Evolutionary conservation across 2,329 filamentous ascomycete genomes (phyloP), one percentile per base, ranked within the genome.

Genomic region (Penicillium hesseltinei): DNA sequence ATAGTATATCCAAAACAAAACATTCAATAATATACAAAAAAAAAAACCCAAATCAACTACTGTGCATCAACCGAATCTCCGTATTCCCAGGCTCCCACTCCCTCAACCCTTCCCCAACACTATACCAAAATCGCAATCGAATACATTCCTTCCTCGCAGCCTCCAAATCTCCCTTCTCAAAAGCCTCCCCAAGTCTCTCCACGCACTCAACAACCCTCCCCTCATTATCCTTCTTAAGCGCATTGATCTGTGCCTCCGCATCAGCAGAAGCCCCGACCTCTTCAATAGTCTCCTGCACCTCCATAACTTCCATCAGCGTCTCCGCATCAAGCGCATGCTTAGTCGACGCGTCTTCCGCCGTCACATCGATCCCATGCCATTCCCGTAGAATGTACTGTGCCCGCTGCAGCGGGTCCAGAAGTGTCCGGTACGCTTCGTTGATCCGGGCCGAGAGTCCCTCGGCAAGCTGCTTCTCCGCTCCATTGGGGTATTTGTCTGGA

Each of bases 351-450:
- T 97, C 92, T 65, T 87, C 85, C 1, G 86, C 87, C 0, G 73
- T 76, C 23, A 94, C 86, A 69, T 96, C 90, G 21, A 92, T 83
- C 0, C 88, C 91, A 40, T 87, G 82, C 52, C 72, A 71, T 50
- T 88, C 77, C 4, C 77, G 75, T 0, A 97, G 83, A 6, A 97
- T 78, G 72, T 97, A 96, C 73, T 97, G 91, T n/a, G 93, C 92
- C 25, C 94, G 85, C 47, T 84, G 75, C 13, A 99, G 79, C 17
- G 94, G 92, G 65, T 88, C 85, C 49, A 84, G 79, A 0, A 99
- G 83, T 3, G 92, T 96, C 69, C 86, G 88, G 81, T 95, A 97
- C 0, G 94, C 94, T 64, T 92, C 88, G 80, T 97, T 97, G 73
- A 97, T 92, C 27, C 85, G 83, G 8, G 91, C 84, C 10, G 89